These are phyloP conservation scores for Neurospora sp. DNA, from an alignment of 495 filamentous ascomycete species.

Conservation along the genomic window DNA sequence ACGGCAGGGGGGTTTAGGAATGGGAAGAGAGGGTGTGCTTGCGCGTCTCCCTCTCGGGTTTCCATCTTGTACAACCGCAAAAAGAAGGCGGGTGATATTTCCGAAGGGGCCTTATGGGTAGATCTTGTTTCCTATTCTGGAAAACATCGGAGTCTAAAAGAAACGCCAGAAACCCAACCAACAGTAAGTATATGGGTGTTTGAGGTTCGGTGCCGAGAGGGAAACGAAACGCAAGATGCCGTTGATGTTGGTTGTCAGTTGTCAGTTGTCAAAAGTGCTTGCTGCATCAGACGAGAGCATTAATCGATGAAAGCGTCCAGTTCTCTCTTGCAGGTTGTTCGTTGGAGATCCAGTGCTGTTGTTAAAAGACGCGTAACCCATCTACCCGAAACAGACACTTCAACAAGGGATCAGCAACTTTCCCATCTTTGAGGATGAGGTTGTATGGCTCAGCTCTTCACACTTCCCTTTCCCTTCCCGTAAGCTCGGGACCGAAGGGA, in stretches of 20 bases:
- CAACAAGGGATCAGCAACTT: neutral
- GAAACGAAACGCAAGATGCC: neutral
- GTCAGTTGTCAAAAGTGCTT: neutral
- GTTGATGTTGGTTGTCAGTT: neutral
- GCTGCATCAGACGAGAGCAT: neutral
- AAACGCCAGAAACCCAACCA: neutral
- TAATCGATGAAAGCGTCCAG: neutral
- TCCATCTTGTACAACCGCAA: neutral
- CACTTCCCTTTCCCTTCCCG: neutral
- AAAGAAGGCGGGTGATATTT: neutral
- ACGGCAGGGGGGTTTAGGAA: neutral
- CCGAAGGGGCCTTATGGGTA: neutral
- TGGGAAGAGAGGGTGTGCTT: neutral
- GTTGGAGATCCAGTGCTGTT: neutral
- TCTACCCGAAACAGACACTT: neutral
- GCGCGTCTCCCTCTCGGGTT: neutral
- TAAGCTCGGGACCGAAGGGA: neutral
- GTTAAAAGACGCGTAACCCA: neutral
- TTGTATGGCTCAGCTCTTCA: neutral
- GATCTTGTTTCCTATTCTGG: neutral
- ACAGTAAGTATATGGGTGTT: neutral
- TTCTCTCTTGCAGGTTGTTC: neutral
- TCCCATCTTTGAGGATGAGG: neutral
- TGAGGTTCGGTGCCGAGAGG: neutral
- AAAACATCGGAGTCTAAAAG: neutral